A percentile compares a stretch with the other conserved stretches of the same genome.
phyloP scores from a whole-genome alignment of 73 alveolate species.

The Tetrahymena malaccensis region DNA sequence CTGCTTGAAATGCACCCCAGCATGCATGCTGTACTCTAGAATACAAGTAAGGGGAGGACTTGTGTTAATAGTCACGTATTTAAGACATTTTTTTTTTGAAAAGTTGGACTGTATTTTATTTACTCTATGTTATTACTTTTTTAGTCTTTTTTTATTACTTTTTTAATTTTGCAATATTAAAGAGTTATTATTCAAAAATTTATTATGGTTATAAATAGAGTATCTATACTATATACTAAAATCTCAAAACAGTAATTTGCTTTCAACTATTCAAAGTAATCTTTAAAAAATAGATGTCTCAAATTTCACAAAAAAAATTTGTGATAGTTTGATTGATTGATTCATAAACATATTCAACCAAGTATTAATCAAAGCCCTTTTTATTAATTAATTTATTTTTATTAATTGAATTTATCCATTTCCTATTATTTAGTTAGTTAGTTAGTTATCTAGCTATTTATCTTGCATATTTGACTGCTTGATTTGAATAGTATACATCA shows the following conservation, averaged over 20 bases:
- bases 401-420: too few relatives aligned
- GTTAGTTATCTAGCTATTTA: too few relatives aligned
- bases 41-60: background rate
- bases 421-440: too few relatives aligned
- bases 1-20: background rate
- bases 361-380: background rate
- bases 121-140: background rate
- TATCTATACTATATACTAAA: background rate
- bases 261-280: background rate
- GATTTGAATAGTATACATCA: background rate
- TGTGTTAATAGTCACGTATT: background rate
- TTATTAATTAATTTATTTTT: too few relatives aligned
- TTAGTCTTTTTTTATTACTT: background rate
- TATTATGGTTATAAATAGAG: background rate
- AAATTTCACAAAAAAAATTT: background rate
- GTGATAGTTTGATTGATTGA: background rate
- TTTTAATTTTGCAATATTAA: background rate
- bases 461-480: background rate
- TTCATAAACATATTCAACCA: too few relatives aligned
- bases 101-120: background rate
- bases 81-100: background rate
- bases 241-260: background rate
- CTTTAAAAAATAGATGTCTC: background rate
- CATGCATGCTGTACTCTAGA: background rate
- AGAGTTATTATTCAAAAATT: background rate